A percentile compares a stretch with the other conserved stretches of the same genome.
Conservation (phyloP, 1,139 yeast species). For the Lodderomyces jiufengensis region DNA sequence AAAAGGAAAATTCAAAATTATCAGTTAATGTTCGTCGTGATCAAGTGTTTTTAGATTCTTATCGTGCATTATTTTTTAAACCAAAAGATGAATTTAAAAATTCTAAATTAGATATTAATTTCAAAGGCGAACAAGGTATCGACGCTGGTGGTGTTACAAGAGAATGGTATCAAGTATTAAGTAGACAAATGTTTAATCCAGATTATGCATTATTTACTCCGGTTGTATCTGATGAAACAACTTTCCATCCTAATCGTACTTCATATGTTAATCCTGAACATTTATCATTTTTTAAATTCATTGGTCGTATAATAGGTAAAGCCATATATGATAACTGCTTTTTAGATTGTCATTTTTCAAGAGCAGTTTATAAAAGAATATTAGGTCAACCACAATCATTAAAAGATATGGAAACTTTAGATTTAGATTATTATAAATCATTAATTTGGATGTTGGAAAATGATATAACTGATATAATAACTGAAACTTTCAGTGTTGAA, state of each 20-base stretch:
- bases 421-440: constrained; percentile 88
- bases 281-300: constrained; percentile 85
- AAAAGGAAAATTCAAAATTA: constrained; percentile 47
- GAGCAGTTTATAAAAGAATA: constrained; percentile 89
- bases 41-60: constrained; percentile 89
- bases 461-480: constrained; percentile 92
- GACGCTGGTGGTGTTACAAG: constrained; percentile 99
- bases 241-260: constrained; percentile 93
- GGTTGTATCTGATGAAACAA: constrained; percentile 86
- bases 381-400: constrained; percentile 78
- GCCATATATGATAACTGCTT: constrained; percentile 87
- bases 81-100: constrained; percentile 70
- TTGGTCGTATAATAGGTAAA: constrained; percentile 92
- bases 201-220: constrained; percentile 93
- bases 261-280: constrained; percentile 94
- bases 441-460: constrained; percentile 95
- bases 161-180: constrained; percentile 95
- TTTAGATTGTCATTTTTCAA: constrained; percentile 90
- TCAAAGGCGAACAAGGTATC: constrained; percentile 92
- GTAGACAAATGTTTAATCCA: constrained; percentile 95
- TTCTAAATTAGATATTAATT: constrained; percentile 72
- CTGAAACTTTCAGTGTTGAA: constrained; percentile 94
- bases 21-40: constrained; percentile 76
- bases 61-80: constrained; percentile 78
- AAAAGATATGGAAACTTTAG: constrained; percentile 93